Evolutionary conservation across 2,329 filamentous ascomycete species (phyloP), one percentile per base, ranked within the genome.

Genomic region (Colletotrichum sp.): DNA sequence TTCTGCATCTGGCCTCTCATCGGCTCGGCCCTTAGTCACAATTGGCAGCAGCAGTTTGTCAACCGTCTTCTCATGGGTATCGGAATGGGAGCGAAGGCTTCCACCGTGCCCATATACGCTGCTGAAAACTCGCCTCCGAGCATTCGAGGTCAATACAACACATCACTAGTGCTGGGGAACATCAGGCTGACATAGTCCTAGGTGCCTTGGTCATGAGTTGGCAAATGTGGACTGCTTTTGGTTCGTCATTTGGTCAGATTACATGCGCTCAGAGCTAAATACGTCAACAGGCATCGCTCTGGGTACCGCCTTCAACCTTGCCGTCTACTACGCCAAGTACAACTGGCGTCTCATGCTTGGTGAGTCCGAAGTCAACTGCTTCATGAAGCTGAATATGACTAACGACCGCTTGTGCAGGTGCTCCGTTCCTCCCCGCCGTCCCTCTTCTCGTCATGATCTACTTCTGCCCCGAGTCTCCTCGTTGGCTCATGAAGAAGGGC

Each of bases 81-180:
- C 36, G 93, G 92, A 1, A 93, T 94, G 81, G 93, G 93, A 13
- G 88, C 91, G 16, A 94, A 94, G 80, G 90, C 91, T 8, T 90
- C 90, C 1, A 92, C 89, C 0, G 91, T 93, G 0, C 94, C 95
- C 0, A 92, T 96, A 34, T 96, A 95, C 79, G 92, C 93, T 1
- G 94, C 94, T 2, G 94, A 96, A 82, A 94, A 92, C 66, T 89
- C 92, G 0, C 94, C 94, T 0, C 92, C 93, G 3, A 83, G 87
- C 6, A 92, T 95, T 68, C 90, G 94, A 80, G 93, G 94, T 63
- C n/a, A 24, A 18, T 21, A 24, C 59, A 36, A 30, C 13, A 28
- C 32, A 15, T 24, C 28, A 21, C n/a, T 24, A 30, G 2, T 4
- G 5, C 6, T 15, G 1, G 3, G 21, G 16, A 15, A 15, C 8